Conservation (phyloP, 2,329 filamentous ascomycete species). For the Trichoderma lentiforme region DNA sequence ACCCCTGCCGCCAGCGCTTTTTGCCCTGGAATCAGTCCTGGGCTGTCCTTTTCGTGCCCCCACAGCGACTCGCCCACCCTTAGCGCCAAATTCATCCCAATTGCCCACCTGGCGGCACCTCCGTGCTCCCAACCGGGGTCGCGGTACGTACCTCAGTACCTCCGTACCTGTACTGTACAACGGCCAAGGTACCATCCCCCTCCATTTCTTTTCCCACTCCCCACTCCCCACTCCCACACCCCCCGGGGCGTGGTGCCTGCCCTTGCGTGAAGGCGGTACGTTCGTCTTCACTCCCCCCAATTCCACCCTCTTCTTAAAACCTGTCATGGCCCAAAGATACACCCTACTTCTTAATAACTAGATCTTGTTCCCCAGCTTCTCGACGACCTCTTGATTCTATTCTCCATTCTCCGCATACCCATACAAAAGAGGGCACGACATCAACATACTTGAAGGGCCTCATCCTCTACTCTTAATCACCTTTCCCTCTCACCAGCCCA, state of each 20-base stretch:
- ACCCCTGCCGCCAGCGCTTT: constrained; percentile 14
- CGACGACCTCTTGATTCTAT: constrained; percentile 17
- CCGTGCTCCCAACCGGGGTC: constrained; percentile 13
- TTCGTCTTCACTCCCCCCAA: constrained; percentile 12
- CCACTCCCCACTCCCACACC: not conserved
- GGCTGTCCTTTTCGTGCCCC: constrained; percentile 2
- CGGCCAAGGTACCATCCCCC: not conserved
- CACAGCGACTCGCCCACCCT: constrained; percentile 7
- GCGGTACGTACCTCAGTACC: constrained; percentile 4
- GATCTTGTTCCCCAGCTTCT: constrained; percentile 21
- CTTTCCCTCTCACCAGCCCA: not conserved
- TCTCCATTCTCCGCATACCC: constrained; percentile 21
- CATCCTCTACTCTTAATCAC: not conserved
- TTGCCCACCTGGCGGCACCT: constrained; percentile 9
- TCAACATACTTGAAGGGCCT: constrained; percentile 3
- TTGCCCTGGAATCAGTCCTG: constrained; percentile 15
- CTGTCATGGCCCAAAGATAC: constrained; percentile 17
- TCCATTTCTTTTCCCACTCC: not conserved
- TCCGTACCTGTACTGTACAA: constrained; percentile 14
- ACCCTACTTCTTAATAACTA: constrained; percentile 20
- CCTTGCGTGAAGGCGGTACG: constrained; percentile 13
- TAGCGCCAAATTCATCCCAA: constrained; percentile 7
- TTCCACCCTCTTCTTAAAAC: constrained; percentile 16
- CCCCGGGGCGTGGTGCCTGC: constrained; percentile 9
- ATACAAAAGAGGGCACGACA: constrained; percentile 10